Percentiles rank a stretch among this genome's conserved stretches.
phyloP scores from a whole-genome alignment of 1,284 basidiomycete genomes.

The Malassezia restricta region DNA sequence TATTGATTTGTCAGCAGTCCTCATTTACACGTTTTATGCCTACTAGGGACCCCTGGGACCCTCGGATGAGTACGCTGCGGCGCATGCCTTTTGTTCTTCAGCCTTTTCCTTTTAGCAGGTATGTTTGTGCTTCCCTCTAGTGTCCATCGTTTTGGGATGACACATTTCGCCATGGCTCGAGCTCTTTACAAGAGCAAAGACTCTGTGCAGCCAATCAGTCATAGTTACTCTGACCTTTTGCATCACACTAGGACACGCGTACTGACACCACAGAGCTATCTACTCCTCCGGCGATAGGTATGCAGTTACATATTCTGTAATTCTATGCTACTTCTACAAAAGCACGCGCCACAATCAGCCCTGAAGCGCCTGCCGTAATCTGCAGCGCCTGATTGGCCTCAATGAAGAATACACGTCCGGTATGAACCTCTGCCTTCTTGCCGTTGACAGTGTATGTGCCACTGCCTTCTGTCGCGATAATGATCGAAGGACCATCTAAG shows the following conservation, averaged over 20 bases:
- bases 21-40: background rate
- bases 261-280: background rate
- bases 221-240: conserved; percentile 18
- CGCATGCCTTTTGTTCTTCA: background rate
- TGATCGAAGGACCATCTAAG: conserved; percentile 72
- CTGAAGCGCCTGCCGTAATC: conserved; percentile 47
- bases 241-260: background rate
- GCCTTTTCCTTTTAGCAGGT: background rate
- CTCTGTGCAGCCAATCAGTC: conserved; percentile 19
- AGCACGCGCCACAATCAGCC: conserved; percentile 60
- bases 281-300: background rate
- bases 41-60: background rate
- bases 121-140: background rate
- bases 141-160: conserved; percentile 5
- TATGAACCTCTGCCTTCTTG: conserved; percentile 11
- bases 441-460: conserved; percentile 49
- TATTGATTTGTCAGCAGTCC: background rate
- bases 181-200: conserved; percentile 14
- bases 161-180: conserved; percentile 15
- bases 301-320: background rate
- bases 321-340: conserved; percentile 51
- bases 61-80: background rate
- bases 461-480: conserved; percentile 62
- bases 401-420: conserved; percentile 72
- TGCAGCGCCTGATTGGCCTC: conserved; percentile 59